phyloP scores from a whole-genome alignment of 2,329 filamentous ascomycete genomes.

The Monosporascus sp. region DNA sequence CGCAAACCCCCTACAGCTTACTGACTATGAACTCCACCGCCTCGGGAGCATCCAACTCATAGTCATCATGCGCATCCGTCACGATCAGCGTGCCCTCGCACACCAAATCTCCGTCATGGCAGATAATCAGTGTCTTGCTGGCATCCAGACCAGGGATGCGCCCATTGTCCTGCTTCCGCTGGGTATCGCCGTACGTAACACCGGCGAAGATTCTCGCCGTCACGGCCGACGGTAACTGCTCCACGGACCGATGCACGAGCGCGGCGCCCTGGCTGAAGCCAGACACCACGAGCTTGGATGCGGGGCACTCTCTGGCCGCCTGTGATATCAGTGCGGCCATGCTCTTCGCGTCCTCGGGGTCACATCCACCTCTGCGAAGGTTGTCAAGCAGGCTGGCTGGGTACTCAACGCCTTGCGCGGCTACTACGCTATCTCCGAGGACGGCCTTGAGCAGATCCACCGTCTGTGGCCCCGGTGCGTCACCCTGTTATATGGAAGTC shows the following conservation, averaged over 20 bases:
- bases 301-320: conserved; percentile 32
- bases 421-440: conserved; percentile 12
- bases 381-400: conserved; percentile 18
- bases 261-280: conserved; percentile 40
- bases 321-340: conserved; percentile 27
- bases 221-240: conserved; percentile 20
- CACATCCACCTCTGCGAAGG: conserved; percentile 23
- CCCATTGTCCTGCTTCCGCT: conserved; percentile 27
- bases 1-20: conserved; percentile 3
- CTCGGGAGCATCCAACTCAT: conserved; percentile 11
- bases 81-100: conserved; percentile 39
- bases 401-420: conserved; percentile 21
- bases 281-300: conserved; percentile 33
- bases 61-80: conserved; percentile 9
- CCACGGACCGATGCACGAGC: conserved; percentile 35
- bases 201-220: conserved; percentile 30
- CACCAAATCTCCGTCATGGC: conserved; percentile 44
- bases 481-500: conserved; percentile 9
- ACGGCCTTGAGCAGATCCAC: conserved; percentile 18
- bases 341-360: conserved; percentile 23
- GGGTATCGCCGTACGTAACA: conserved; percentile 38
- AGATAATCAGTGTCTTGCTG: conserved; percentile 35
- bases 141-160: conserved; percentile 26
- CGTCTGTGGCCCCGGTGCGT: conserved; percentile 20
- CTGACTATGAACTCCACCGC: conserved; percentile 13